Percentiles rank a stretch among this genome's conserved stretches.
Conservation (phyloP, 768 basidiomycete genomes). For the Amanita jacksonii region DNA sequence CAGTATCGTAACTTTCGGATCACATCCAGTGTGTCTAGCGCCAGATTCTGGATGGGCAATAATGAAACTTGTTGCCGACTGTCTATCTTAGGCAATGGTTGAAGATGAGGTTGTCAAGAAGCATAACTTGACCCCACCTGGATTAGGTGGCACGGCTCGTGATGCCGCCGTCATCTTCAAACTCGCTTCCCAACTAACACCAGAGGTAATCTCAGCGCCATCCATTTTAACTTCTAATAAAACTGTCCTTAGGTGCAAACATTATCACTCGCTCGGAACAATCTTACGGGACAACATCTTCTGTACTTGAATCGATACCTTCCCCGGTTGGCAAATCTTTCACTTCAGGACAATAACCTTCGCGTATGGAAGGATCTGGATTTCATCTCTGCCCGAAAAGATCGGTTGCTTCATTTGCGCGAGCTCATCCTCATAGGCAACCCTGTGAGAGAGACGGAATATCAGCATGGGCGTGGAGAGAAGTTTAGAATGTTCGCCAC, state of each 20-base stretch:
- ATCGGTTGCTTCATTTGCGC: slow-evolving; percentile 51
- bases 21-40: slow-evolving; percentile 8
- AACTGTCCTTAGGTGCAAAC: slow-evolving; percentile 51
- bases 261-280: slow-evolving; percentile 74
- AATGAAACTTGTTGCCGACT: slow-evolving; percentile 7
- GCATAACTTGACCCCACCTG: slow-evolving; percentile 62
- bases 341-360: slow-evolving; percentile 71
- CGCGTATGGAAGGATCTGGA: slow-evolving; percentile 63
- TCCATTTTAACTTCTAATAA: slow-evolving; percentile 8
- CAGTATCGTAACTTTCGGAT: slow-evolving; percentile 20
- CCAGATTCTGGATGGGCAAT: slow-evolving; percentile 7
- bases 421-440: slow-evolving; percentile 72
- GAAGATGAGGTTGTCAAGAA: slow-evolving; percentile 72
- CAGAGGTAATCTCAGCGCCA: slow-evolving; percentile 37
- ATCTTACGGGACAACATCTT: slow-evolving; percentile 49
- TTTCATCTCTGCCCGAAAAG: slow-evolving; percentile 46
- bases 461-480: slow-evolving; percentile 44
- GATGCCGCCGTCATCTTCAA: slow-evolving; percentile 87
- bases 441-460: slow-evolving; percentile 58
- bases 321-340: slow-evolving; percentile 71
- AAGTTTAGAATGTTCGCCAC: slow-evolving; percentile 57
- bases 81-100: slow-evolving; percentile 50
- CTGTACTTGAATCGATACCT: slow-evolving; percentile 61
- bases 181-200: slow-evolving; percentile 68
- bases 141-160: slow-evolving; percentile 49